A percentile compares a stretch with the other conserved stretches of the same genome.
These are phyloP conservation scores for Knoxia roxburghii DNA, from an alignment of 257 asterid genomes.

Conservation along the genomic window DNA sequence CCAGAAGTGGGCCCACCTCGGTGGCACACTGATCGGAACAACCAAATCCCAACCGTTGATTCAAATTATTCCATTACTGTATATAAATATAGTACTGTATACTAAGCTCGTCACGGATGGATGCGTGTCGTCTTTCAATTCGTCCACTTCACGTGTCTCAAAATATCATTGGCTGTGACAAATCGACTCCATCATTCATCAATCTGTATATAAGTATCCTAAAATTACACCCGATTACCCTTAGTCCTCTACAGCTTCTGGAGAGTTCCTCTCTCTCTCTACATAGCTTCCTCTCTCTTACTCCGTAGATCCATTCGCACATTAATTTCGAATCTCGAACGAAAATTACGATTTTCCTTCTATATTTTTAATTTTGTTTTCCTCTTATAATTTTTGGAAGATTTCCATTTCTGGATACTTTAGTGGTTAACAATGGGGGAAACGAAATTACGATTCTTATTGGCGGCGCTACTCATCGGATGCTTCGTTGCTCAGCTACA, in stretches of 20 bases:
- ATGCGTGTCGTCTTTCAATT: slow-evolving; percentile 19
- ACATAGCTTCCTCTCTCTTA: neutral
- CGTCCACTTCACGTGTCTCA: slow-evolving; percentile 22
- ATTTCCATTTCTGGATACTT: slow-evolving; percentile 6
- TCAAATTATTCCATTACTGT: neutral
- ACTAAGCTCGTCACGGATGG: slow-evolving; percentile 13
- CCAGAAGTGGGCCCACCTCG: no score
- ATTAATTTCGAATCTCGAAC: neutral
- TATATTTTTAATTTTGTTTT: neutral
- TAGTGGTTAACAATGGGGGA: slow-evolving; percentile 32
- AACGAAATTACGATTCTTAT: slow-evolving; percentile 38
- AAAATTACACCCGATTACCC: neutral
- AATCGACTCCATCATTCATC: slow-evolving; percentile 28
- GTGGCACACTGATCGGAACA: slow-evolving; percentile 16
- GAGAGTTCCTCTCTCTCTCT: neutral
- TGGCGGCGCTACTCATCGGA: slow-evolving; percentile 36
- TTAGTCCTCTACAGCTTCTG: neutral
- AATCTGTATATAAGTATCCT: slow-evolving; percentile 34
- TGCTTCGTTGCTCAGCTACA: slow-evolving; percentile 55
- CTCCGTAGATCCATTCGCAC: slow-evolving; percentile 26
- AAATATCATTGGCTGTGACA: slow-evolving; percentile 54
- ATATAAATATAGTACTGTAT: neutral
- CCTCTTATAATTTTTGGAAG: neutral
- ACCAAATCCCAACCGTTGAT: slow-evolving; percentile 21
- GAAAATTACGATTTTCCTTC: neutral